Evolutionary conservation across 2,329 filamentous ascomycete genomes (phyloP).

Genomic region (Colletotrichum tropicale): DNA sequence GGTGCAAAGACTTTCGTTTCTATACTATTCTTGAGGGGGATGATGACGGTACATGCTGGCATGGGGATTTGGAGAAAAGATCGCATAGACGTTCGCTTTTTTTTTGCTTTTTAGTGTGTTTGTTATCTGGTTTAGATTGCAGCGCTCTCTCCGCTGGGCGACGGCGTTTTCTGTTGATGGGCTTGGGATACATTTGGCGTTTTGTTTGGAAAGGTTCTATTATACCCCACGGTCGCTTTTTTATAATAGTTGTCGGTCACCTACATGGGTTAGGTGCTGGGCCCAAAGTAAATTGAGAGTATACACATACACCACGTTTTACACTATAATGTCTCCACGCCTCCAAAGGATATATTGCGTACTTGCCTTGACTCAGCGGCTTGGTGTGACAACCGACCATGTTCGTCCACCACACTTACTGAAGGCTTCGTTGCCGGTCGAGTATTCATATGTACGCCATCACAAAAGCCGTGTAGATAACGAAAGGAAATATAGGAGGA

Average conservation of each 20-base stretch:
- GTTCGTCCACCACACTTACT: fast-evolving
- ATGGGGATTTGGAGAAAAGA: not conserved
- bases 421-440: not conserved
- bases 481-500: not conserved
- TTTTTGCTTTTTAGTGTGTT: not conserved
- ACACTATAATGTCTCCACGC: not conserved
- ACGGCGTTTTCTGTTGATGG: not conserved
- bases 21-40: not conserved
- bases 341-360: not conserved
- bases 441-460: not conserved
- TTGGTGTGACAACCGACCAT: not conserved
- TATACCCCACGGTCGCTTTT: conserved; percentile 9
- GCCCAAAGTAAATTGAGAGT: not conserved
- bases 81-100: not conserved
- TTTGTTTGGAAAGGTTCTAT: not conserved
- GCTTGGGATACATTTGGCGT: not conserved
- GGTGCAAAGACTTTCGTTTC: not conserved
- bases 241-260: not conserved
- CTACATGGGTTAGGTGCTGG: not conserved
- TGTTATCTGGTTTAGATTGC: not conserved
- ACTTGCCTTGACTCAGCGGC: not conserved
- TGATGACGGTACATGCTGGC: not conserved
- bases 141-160: not conserved
- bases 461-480: not conserved
- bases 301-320: not conserved